phyloP scores from a whole-genome alignment of 2,329 filamentous ascomycete genomes.

The Neopestalotiopsis rosae region DNA sequence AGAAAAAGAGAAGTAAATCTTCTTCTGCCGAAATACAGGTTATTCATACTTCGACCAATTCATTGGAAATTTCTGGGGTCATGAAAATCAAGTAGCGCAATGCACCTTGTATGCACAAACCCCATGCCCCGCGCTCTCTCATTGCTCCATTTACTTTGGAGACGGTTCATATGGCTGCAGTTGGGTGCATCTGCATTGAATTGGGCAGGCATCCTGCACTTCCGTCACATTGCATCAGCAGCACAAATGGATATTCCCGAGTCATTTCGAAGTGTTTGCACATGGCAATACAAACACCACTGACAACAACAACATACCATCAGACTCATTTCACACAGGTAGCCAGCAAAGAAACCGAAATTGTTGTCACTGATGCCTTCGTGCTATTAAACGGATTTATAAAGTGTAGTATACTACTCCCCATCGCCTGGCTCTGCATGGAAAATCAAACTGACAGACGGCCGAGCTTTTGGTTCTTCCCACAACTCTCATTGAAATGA shows the following conservation, averaged over 20 bases:
- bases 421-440: conserved; percentile 30
- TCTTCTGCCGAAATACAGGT: neutral
- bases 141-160: conserved; percentile 3
- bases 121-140: neutral
- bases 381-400: conserved; percentile 41
- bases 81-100: conserved; percentile 6
- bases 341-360: neutral
- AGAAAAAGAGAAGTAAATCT: no score
- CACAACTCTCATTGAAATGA: conserved; percentile 27
- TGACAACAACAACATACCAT: neutral
- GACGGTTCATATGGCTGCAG: conserved; percentile 9
- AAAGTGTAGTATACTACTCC: conserved; percentile 38
- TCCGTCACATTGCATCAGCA: conserved; percentile 14
- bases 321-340: neutral
- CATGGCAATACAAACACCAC: neutral
- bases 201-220: conserved; percentile 2
- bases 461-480: conserved; percentile 24
- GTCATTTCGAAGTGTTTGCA: neutral
- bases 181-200: conserved; percentile 14
- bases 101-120: conserved; percentile 13
- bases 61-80: neutral
- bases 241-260: neutral
- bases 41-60: neutral
- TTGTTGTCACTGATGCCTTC: conserved; percentile 16
- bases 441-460: conserved; percentile 30